Conservation (phyloP, 2,329 filamentous ascomycete genomes). For the Penicillium capsulatum region DNA sequence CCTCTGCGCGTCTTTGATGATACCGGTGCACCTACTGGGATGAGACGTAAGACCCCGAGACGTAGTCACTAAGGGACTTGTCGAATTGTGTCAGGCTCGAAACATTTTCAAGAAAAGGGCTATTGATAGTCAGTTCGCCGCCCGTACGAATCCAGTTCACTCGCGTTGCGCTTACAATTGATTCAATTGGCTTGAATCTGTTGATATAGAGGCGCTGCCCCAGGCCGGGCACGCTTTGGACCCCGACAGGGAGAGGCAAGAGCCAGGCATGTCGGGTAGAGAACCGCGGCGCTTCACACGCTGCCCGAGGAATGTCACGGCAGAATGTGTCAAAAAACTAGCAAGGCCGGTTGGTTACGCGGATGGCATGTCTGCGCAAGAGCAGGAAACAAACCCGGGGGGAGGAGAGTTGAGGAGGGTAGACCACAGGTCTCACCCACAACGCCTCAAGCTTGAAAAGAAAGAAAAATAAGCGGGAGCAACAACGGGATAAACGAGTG, state of each 20-base stretch:
- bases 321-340: slow-evolving; percentile 21
- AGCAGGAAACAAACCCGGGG: too few relatives aligned
- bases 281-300: slow-evolving; percentile 2
- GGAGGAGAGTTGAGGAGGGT: slow-evolving; percentile 1
- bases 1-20: not conserved
- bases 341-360: slow-evolving; percentile 2
- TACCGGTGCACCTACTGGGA: slow-evolving; percentile 59
- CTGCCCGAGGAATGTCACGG: slow-evolving; percentile 13
- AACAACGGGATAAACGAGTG: slow-evolving; percentile 21
- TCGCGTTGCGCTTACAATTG: slow-evolving; percentile 57
- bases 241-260: slow-evolving; percentile 64
- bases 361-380: slow-evolving; percentile 7
- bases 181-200: slow-evolving; percentile 53
- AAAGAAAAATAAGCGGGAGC: slow-evolving; percentile 12
- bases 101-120: slow-evolving; percentile 81
- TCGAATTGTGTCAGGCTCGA: slow-evolving; percentile 75
- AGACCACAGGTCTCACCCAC: slow-evolving; percentile 13
- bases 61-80: slow-evolving; percentile 63
- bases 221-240: slow-evolving; percentile 72
- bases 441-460: slow-evolving; percentile 14
- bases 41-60: slow-evolving; percentile 69
- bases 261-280: slow-evolving; percentile 34
- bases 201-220: slow-evolving; percentile 66
- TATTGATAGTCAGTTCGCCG: slow-evolving; percentile 46
- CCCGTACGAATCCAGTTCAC: slow-evolving; percentile 27